A percentile compares a stretch with the other conserved stretches of the same genome.
These are phyloP conservation scores for Eucalyptus tenuipes DNA, from an alignment of 345 rosid species.

Conservation along the genomic window DNA sequence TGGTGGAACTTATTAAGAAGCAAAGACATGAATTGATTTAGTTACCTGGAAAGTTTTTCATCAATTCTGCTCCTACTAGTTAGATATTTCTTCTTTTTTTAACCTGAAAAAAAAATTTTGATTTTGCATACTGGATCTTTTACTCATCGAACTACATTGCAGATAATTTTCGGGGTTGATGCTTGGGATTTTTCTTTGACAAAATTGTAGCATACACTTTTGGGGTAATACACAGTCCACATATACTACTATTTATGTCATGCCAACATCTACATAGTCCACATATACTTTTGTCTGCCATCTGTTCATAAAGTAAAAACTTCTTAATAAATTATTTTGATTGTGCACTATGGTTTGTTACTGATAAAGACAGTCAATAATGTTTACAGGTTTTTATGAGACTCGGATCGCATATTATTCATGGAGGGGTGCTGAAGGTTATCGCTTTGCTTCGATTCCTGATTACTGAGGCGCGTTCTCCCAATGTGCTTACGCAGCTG, in stretches of 20 bases:
- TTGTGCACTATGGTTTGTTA: neutral
- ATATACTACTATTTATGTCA: neutral
- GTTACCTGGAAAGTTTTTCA: neutral
- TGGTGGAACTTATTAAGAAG: neutral
- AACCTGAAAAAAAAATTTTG: neutral
- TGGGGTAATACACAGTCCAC: neutral
- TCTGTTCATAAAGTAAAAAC: neutral
- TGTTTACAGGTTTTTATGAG: slow-evolving; percentile 70
- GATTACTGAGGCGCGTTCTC: slow-evolving; percentile 22
- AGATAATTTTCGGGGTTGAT: neutral
- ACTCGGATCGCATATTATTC: slow-evolving; percentile 83
- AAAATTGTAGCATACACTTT: neutral
- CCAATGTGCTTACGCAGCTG: neutral
- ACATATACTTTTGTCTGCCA: neutral
- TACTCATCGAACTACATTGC: neutral
- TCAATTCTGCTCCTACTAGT: neutral
- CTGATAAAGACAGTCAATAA: neutral
- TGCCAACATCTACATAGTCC: neutral
- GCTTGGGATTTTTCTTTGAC: neutral
- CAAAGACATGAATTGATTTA: neutral
- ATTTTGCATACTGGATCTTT: neutral
- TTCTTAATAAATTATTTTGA: neutral
- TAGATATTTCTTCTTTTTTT: neutral
- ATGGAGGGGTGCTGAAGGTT: slow-evolving; percentile 82
- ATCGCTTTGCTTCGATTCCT: slow-evolving; percentile 75